Percentiles rank a stretch among this genome's conserved stretches.
Conservation (phyloP, 495 filamentous ascomycete species). For the Rhypophila decipiens region DNA sequence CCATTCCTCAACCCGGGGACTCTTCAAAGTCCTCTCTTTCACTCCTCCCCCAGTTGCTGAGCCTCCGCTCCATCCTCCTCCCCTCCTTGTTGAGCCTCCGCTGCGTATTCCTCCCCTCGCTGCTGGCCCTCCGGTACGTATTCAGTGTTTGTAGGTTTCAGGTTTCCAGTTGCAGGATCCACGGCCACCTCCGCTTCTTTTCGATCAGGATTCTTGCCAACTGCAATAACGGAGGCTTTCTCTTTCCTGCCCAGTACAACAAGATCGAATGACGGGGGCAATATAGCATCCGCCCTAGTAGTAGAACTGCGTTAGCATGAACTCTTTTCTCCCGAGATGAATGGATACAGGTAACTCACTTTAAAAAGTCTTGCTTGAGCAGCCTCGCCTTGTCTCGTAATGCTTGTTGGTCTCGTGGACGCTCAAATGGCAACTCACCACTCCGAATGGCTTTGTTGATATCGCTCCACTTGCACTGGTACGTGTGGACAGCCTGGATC, state of each 20-base stretch:
- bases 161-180: background rate
- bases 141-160: background rate
- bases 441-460: conserved; percentile 37
- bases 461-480: conserved; percentile 46
- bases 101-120: background rate
- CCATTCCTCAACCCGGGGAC: too few species aligned
- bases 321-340: background rate
- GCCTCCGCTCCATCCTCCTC: background rate
- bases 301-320: background rate
- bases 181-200: conserved; percentile 36
- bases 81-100: background rate
- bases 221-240: conserved; percentile 28
- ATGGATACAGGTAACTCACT: conserved; percentile 32
- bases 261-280: conserved; percentile 44
- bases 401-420: conserved; percentile 49
- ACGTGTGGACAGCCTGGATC: conserved; percentile 39
- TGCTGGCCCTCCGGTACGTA: background rate
- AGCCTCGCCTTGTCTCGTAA: conserved; percentile 63
- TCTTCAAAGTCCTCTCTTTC: too few species aligned
- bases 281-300: conserved; percentile 20
- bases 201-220: conserved; percentile 40
- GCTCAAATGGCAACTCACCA: conserved; percentile 29
- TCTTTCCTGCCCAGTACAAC: conserved; percentile 46
- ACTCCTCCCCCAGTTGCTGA: too few species aligned
- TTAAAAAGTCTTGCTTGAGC: conserved; percentile 53